A percentile compares a stretch with the other conserved stretches of the same genome.
Evolutionary conservation across 176 grass and related monocot genomes (phyloP).

Genomic region (Lolium rigidum): DNA sequence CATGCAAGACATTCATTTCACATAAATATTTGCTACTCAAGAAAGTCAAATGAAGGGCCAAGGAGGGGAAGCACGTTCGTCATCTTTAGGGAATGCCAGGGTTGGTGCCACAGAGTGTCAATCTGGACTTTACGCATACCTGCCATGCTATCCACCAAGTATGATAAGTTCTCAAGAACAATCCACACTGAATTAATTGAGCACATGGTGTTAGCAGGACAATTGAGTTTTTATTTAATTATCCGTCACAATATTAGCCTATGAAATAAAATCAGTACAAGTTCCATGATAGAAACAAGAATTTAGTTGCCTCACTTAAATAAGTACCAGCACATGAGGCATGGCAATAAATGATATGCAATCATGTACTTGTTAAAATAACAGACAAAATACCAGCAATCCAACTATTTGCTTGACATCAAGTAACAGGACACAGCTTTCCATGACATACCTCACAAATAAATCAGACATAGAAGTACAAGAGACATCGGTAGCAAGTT

Average conservation of each 20-base stretch:
- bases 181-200: not conserved
- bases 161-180: not conserved
- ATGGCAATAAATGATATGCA: constrained; percentile 1
- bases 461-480: constrained; percentile 64
- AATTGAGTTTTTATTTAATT: not conserved
- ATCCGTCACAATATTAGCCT: not conserved
- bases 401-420: constrained; percentile 10
- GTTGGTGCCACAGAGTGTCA: not conserved
- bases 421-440: constrained; percentile 29
- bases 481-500: constrained; percentile 45
- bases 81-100: not conserved
- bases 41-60: not conserved
- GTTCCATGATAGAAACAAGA: constrained; percentile 13
- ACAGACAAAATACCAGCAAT: constrained; percentile 1
- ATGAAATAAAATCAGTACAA: not conserved
- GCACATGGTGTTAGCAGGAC: not conserved
- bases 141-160: constrained; percentile 1
- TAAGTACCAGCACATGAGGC: constrained; percentile 7
- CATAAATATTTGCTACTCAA: not conserved
- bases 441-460: constrained; percentile 49
- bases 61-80: not conserved
- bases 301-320: constrained; percentile 18
- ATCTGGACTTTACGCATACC: not conserved
- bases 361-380: not conserved
- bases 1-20: not conserved